A percentile compares a stretch with the other conserved stretches of the same genome.
Evolutionary conservation across 305 asterid species (phyloP).

Genomic region (Solanum hybrid): DNA sequence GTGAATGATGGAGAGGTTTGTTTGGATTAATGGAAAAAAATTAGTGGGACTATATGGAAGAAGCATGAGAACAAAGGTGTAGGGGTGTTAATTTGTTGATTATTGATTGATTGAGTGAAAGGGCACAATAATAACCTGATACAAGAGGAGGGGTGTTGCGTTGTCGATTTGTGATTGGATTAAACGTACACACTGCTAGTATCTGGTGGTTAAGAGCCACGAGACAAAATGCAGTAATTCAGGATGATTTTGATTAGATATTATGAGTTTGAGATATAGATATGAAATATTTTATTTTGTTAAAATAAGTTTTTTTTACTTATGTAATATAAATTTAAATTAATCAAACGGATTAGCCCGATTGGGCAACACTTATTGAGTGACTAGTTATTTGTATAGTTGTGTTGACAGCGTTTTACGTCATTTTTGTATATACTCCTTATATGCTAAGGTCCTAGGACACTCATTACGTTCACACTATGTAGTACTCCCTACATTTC

Average conservation of each 20-base stretch:
- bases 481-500: neutral
- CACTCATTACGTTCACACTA: neutral
- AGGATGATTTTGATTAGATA: too few species aligned
- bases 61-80: neutral
- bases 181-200: neutral
- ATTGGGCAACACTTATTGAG: neutral
- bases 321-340: neutral
- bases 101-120: neutral
- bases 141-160: constrained; percentile 15
- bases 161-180: constrained; percentile 37
- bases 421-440: neutral
- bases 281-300: too few species aligned
- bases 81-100: neutral
- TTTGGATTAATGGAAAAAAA: neutral
- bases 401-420: constrained; percentile 10
- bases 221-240: constrained; percentile 7
- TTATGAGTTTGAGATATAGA: neutral
- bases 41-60: neutral
- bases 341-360: neutral
- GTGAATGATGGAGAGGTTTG: neutral
- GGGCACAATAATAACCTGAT: constrained; percentile 1
- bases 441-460: neutral
- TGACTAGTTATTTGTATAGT: neutral
- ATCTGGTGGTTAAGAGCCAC: constrained; percentile 12
- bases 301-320: too few species aligned